Evolutionary conservation across 164 flowering plant genomes (phyloP).

Genomic region (Houttuynia cordata): DNA sequence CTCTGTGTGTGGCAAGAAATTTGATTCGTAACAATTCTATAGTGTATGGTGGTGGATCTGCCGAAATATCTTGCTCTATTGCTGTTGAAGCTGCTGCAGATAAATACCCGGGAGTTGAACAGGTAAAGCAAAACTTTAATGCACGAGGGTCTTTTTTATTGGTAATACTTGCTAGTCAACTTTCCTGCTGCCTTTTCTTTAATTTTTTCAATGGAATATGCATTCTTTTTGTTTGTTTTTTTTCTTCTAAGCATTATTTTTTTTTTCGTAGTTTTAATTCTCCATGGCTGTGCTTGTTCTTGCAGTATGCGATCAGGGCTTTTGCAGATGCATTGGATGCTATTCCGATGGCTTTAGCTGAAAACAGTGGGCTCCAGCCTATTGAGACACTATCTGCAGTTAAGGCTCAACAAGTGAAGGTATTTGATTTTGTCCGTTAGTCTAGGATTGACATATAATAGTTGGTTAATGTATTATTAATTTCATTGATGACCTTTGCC

Average conservation of each 20-base stretch:
- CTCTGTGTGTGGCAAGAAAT: constrained; percentile 91
- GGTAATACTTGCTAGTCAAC: background rate
- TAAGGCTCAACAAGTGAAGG: constrained; percentile 94
- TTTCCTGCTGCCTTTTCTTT: background rate
- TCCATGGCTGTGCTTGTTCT: background rate
- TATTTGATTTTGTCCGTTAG: constrained; percentile 7
- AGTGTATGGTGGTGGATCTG: constrained; percentile 97
- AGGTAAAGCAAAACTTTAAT: constrained; percentile 31
- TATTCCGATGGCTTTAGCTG: constrained; percentile 96
- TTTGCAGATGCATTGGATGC: constrained; percentile 94
- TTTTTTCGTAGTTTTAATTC: background rate
- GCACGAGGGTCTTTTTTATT: background rate
- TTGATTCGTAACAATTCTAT: constrained; percentile 87
- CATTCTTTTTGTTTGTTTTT: background rate
- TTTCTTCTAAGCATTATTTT: background rate
- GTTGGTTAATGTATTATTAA: background rate
- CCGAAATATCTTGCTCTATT: constrained; percentile 93
- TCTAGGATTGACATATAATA: background rate
- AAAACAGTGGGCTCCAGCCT: constrained; percentile 96
- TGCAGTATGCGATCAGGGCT: constrained; percentile 93
- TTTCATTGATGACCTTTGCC: too few relatives aligned
- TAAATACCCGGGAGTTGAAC: constrained; percentile 90
- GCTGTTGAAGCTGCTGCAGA: constrained; percentile 98
- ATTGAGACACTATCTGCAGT: constrained; percentile 93
- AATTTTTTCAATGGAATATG: background rate